Conservation (phyloP, 2,329 filamentous ascomycete genomes). For the Neonectria sp. region DNA sequence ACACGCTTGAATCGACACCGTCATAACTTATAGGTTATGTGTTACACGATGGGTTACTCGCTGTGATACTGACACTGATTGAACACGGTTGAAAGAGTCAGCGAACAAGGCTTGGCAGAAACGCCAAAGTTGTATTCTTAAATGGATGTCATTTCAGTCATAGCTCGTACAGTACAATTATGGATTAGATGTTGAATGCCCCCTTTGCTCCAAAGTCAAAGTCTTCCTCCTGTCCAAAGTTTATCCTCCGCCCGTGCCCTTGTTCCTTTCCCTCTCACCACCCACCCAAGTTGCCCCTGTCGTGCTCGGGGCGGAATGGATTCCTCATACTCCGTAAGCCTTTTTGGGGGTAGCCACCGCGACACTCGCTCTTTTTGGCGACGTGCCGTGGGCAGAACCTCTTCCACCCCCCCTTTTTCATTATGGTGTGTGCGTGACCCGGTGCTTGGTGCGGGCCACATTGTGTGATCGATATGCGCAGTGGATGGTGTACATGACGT, state of each 20-base stretch:
- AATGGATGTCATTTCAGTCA: conserved; percentile 23
- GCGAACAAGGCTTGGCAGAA: not conserved
- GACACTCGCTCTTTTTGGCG: conserved; percentile 13
- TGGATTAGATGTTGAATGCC: conserved; percentile 4
- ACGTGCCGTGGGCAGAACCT: conserved; percentile 17
- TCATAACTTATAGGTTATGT: conserved; percentile 14
- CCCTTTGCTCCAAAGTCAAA: conserved; percentile 2
- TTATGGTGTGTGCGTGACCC: conserved; percentile 10
- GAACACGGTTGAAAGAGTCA: not conserved
- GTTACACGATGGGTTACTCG: not conserved
- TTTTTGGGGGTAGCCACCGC: conserved; percentile 10
- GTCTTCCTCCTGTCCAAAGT: conserved; percentile 2
- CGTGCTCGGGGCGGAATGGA: conserved; percentile 23
- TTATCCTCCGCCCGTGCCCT: conserved; percentile 9
- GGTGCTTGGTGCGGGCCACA: conserved; percentile 6
- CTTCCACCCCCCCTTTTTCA: not conserved
- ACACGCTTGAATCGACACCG: conserved; percentile 19
- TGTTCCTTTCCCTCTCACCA: conserved; percentile 4
- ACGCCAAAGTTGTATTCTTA: conserved; percentile 6
- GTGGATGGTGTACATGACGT: not conserved
- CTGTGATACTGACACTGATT: not conserved
- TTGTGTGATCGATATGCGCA: not conserved
- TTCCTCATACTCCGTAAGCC: conserved; percentile 18
- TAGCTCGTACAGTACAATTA: conserved; percentile 29
- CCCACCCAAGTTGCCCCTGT: conserved; percentile 16